These are phyloP conservation scores for Chrysoporthe deuterocubensis DNA, from an alignment of 2,329 filamentous ascomycete genomes.

Conservation along the genomic window DNA sequence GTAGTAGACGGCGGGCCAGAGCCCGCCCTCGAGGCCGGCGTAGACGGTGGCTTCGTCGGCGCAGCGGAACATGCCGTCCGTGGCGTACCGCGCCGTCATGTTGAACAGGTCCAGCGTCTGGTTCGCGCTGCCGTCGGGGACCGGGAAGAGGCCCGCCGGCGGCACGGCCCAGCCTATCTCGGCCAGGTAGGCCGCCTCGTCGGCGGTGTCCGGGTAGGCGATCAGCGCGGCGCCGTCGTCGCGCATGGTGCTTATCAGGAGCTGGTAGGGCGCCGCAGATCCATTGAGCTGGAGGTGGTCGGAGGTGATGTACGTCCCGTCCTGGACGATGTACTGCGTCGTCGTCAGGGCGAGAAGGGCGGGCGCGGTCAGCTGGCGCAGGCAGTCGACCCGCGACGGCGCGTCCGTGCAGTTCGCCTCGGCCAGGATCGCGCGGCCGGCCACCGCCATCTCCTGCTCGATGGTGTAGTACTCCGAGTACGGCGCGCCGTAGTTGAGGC, in stretches of 20 bases:
- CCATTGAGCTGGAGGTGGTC: constrained; percentile 52
- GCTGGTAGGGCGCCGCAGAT: constrained; percentile 52
- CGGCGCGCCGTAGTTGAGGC: constrained; percentile 56
- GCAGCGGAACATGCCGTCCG: constrained; percentile 64
- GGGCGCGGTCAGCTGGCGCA: constrained; percentile 50
- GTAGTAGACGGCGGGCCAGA: constrained; percentile 56
- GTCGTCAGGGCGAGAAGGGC: constrained; percentile 46
- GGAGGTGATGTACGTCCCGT: constrained; percentile 56
- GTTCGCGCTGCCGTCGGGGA: constrained; percentile 49
- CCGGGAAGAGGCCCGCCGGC: constrained; percentile 52
- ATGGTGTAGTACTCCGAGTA: constrained; percentile 65
- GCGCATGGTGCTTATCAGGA: constrained; percentile 59
- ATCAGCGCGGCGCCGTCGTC: constrained; percentile 62
- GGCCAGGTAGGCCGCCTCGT: constrained; percentile 40
- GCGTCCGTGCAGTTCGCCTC: constrained; percentile 56
- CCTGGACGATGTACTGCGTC: constrained; percentile 60
- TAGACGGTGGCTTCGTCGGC: constrained; percentile 62
- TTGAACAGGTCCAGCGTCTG: constrained; percentile 59
- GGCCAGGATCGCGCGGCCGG: constrained; percentile 54
- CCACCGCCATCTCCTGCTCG: constrained; percentile 51
- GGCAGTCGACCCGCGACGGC: constrained; percentile 55
- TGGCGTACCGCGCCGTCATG: constrained; percentile 56
- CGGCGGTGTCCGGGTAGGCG: constrained; percentile 46
- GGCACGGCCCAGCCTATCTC: constrained; percentile 39
- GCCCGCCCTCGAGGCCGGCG: constrained; percentile 48